These are phyloP conservation scores for Pythium catenulatum DNA, from an alignment of 352 stramenopile species.

Conservation along the genomic window DNA sequence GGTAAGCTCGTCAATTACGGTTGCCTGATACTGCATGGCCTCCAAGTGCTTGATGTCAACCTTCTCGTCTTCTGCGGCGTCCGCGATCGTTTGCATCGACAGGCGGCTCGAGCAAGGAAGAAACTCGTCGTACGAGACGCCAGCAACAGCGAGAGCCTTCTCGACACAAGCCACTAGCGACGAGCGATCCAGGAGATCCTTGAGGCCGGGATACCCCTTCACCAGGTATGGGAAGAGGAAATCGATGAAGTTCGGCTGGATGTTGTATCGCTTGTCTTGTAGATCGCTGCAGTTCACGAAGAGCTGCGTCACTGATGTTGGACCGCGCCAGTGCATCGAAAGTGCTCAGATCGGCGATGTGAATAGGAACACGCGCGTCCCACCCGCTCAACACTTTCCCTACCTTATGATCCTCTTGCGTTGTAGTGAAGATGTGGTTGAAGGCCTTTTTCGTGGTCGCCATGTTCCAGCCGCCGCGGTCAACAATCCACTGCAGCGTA, in stretches of 20 bases:
- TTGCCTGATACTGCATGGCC: too few species aligned
- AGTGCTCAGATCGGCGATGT: neutral
- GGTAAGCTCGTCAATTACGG: too few species aligned
- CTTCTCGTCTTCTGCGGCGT: too few species aligned
- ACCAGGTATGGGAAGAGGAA: neutral
- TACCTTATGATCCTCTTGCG: conserved; percentile 58
- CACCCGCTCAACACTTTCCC: conserved; percentile 55
- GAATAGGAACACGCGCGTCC: neutral
- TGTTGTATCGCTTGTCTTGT: neutral
- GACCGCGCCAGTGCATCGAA: neutral
- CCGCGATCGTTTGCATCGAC: too few species aligned
- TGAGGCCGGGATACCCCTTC: neutral
- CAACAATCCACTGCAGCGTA: conserved; percentile 60
- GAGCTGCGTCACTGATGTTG: neutral
- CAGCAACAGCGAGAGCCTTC: neutral
- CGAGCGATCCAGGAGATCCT: too few species aligned
- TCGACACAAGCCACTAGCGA: neutral
- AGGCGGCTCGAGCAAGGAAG: too few species aligned
- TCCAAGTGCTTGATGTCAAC: too few species aligned
- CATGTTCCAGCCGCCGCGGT: conserved; percentile 60
- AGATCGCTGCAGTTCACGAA: conserved; percentile 1
- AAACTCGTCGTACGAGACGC: neutral
- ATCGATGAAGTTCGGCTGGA: neutral
- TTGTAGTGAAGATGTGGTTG: conserved; percentile 64
- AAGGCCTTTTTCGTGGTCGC: conserved; percentile 57